Evolutionary conservation across 768 basidiomycete genomes (phyloP), one percentile per base, ranked within the genome.

Genomic region (Mycena metata): DNA sequence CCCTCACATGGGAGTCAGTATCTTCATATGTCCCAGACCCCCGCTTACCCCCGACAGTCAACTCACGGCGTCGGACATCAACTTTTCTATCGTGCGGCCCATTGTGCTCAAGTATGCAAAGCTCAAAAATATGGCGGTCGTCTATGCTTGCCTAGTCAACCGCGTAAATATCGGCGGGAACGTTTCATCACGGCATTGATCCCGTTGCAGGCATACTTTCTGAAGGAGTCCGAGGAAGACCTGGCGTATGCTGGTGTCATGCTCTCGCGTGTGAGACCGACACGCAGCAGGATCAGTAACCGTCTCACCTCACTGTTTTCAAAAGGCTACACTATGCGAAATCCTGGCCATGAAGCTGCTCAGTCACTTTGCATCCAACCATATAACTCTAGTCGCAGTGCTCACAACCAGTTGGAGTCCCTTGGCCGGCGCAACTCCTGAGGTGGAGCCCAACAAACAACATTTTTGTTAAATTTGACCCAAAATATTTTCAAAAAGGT

Each of bases 321-420:
- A 17, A 16, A 10, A 92, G 45, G 96, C 95, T 5, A 90, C 85
- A 35, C 84, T 96, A 12, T 96, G 95, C 79, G 95, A 98, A 76
- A 88, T 98, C 17, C 79, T 98, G 21, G 95, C 96, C 11, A 89
- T 95, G 83, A 98, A 98, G 75, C 86, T 96, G 24, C 83, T 96
- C 13, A 88, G 86, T 23, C 85, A 85, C 36, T 96, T 93, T 74
- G 90, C 93, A 1, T 86, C 86, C 6, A 88, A 90, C 72, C 87
- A 92, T 75, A 86, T 96, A n/a, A 88, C 92, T 64, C 84, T 96
- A 21, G 83, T 91, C 30, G 89, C 92, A 11, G 91, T 93, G 30
- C 80, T 98, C 57, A 96, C 93, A 0, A 90, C 89, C 0, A 88
- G 86, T 64, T 98, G 94, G 92, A 93, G 90, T 76, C 93, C 96